Evolutionary conservation across 345 rosid species (phyloP), one percentile per base, ranked within the genome.

Genomic region (Abelmoschus esculentus): DNA sequence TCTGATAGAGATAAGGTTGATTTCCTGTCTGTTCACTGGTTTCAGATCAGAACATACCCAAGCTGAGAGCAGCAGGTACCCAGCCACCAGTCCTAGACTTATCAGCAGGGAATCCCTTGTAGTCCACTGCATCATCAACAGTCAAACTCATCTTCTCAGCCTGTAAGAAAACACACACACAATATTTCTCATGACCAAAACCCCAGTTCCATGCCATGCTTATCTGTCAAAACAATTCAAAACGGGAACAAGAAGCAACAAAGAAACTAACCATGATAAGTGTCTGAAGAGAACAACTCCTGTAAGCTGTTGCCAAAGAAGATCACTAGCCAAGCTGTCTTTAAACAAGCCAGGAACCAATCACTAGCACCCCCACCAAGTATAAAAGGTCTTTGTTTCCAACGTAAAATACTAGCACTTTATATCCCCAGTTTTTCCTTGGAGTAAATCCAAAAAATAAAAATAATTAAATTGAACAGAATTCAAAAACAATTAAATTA

Each of bases 81-180:
- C 89, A 89, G 42, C 95, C 89, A 69, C 95, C 91, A 28, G 89
- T 85, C 70, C 75, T 86, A 28, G 86, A 75, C 62, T 79, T 84
- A 70, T 86, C 88, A 14, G 90, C 91, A 1, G 88, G 89, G 56
- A 42, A 75, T 50, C 89, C 89, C 26, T 36, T 75, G 76, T 78
- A 85, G 76, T 86, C 89, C 61, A 83, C 80, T 5, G 88, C 89
- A 72, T 85, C 88, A 29, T 80, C 80, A 70, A 76, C 81, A 29
- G 54, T 65, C 72, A 74, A 78, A 74, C 69, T 71, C 65, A 72
- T 74, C 72, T 80, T 82, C 75, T 67, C 74, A 70, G 68, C 88
- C 88, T 84, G 83, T 12, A 12, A 64, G 15, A 28, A 63, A 12
- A 19, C n/a, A n/a, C n/a, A 57, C 40, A 11, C 36, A 14, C 66